These are phyloP conservation scores for Teunomyces kruisii DNA, from an alignment of 805 yeast species.

Conservation along the genomic window DNA sequence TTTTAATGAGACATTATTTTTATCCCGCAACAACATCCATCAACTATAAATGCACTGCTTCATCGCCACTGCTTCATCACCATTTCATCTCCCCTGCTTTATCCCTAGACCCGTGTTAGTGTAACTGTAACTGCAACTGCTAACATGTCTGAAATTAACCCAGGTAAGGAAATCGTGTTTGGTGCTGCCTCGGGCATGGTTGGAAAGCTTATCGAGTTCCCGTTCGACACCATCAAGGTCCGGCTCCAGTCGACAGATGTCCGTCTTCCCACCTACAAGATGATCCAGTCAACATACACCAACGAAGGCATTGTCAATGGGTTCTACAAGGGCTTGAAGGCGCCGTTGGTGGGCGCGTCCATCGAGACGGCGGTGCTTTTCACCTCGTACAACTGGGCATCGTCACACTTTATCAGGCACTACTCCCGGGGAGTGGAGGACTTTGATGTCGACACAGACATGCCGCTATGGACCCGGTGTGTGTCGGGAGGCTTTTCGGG, in stretches of 20 bases:
- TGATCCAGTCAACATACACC: slow-evolving; percentile 58
- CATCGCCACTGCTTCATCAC: too few relatives aligned
- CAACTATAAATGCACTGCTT: background rate
- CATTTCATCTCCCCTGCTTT: too few relatives aligned
- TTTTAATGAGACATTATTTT: background rate
- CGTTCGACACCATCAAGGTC: slow-evolving; percentile 91
- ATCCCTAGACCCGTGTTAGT: too few relatives aligned
- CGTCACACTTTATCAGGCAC: slow-evolving; percentile 34
- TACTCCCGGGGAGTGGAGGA: background rate
- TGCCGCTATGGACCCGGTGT: slow-evolving; percentile 45
- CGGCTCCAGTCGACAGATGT: slow-evolving; percentile 64
- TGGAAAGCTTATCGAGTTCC: slow-evolving; percentile 85
- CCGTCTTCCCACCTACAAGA: slow-evolving; percentile 55
- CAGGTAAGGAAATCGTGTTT: slow-evolving; percentile 41
- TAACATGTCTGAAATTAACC: slow-evolving; percentile 10
- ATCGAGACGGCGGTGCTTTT: slow-evolving; percentile 83
- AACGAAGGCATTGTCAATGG: slow-evolving; percentile 73
- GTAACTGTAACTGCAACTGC: too few relatives aligned
- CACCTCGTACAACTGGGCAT: slow-evolving; percentile 51
- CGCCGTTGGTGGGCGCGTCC: slow-evolving; percentile 90
- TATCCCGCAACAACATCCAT: background rate
- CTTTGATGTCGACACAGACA: slow-evolving; percentile 19
- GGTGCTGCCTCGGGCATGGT: slow-evolving; percentile 73
- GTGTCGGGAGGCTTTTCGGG: slow-evolving; percentile 83
- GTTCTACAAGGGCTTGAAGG: slow-evolving; percentile 73